Conservation (phyloP, 1,284 basidiomycete species). For the Mrakiaceae sp. region DNA sequence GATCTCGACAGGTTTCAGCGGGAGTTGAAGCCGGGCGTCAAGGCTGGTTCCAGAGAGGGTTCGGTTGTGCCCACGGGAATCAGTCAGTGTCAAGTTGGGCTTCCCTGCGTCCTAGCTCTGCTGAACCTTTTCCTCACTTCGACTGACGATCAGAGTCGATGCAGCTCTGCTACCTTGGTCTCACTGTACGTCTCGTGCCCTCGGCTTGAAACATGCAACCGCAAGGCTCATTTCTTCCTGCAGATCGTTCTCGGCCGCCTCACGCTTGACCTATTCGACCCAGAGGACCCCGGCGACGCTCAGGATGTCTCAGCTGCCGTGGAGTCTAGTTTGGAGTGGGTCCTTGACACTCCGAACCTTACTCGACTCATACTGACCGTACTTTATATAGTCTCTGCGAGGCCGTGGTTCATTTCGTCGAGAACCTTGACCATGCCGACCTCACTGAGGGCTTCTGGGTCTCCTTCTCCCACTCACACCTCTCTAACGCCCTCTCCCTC, state of each 20-base stretch:
- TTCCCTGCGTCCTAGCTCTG: neutral
- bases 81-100: conserved; percentile 2
- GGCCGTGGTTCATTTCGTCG: conserved; percentile 6
- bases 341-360: neutral
- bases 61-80: conserved; percentile 5
- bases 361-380: neutral
- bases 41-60: too few relatives aligned
- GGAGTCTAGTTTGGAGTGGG: conserved; percentile 7
- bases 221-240: too few relatives aligned
- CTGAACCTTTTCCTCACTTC: neutral
- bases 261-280: conserved; percentile 13
- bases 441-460: conserved; percentile 12
- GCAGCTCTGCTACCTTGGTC: conserved; percentile 16
- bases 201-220: too few relatives aligned
- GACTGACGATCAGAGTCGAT: conserved; percentile 10
- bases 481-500: conserved; percentile 13
- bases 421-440: conserved; percentile 7
- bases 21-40: neutral
- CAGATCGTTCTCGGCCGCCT: conserved; percentile 11
- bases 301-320: conserved; percentile 1
- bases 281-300: neutral
- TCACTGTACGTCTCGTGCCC: neutral
- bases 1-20: conserved; percentile 13
- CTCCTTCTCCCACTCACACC: conserved; percentile 11
- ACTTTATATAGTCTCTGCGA: neutral